Evolutionary conservation across 495 filamentous ascomycete genomes (phyloP).

Genomic region (Aspergillus affinis): DNA sequence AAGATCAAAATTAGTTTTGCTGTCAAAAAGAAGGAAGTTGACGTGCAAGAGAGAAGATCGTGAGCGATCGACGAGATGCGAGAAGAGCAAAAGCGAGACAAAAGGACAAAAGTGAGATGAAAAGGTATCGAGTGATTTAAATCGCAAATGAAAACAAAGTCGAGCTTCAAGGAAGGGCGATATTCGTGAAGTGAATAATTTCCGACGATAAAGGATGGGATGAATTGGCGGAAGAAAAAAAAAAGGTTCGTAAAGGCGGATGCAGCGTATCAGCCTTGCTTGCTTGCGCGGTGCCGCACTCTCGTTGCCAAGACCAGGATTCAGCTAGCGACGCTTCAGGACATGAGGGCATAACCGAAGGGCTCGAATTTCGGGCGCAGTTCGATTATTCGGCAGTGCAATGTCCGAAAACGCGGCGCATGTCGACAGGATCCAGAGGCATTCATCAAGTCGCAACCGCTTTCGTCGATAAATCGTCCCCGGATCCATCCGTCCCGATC

Average conservation of each 20-base stretch:
- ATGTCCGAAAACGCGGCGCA: not conserved
- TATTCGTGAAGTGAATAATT: not conserved
- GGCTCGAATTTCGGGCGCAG: not conserved
- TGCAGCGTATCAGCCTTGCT: constrained; percentile 8
- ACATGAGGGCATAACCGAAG: not conserved
- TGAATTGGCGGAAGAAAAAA: not conserved
- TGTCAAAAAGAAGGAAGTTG: not conserved
- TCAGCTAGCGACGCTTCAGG: constrained; percentile 20
- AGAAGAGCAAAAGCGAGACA: not conserved
- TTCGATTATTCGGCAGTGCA: not conserved
- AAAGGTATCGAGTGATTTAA: not conserved
- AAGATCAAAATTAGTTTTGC: not conserved
- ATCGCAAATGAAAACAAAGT: not conserved
- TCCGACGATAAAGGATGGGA: not conserved
- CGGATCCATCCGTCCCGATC: constrained; percentile 24
- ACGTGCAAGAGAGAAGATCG: not conserved
- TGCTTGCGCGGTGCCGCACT: constrained; percentile 8
- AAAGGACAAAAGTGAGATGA: not conserved
- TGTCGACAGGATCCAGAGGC: not conserved
- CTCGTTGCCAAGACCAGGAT: constrained; percentile 26
- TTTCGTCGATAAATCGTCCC: constrained; percentile 35
- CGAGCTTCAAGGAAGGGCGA: not conserved
- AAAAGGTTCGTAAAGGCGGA: not conserved
- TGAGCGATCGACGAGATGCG: too few relatives aligned
- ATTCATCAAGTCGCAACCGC: constrained; percentile 29